These are phyloP conservation scores for Strobilomyces confusus DNA, from an alignment of 768 basidiomycete species.

Conservation along the genomic window DNA sequence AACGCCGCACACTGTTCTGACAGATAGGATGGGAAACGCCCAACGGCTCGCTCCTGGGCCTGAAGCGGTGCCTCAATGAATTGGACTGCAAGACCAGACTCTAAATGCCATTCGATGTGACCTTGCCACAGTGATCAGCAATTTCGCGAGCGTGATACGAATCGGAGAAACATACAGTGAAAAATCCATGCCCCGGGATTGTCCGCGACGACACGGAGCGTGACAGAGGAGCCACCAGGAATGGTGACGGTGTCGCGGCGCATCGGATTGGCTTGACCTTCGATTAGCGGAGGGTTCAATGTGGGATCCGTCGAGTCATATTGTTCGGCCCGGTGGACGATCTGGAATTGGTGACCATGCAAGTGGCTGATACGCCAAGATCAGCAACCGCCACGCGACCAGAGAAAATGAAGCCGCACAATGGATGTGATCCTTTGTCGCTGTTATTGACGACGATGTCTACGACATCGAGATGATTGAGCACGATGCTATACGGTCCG, in stretches of 20 bases:
- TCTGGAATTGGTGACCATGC: conserved; percentile 84
- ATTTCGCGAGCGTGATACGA: not conserved
- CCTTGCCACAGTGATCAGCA: conserved; percentile 35
- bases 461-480: conserved; percentile 71
- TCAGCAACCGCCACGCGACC: not conserved
- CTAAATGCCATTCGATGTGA: conserved; percentile 85
- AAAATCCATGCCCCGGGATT: conserved; percentile 92
- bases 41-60: conserved; percentile 50
- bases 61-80: conserved; percentile 78
- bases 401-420: conserved; percentile 44
- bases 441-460: conserved; percentile 74
- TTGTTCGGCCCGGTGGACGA: conserved; percentile 68
- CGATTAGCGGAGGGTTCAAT: conserved; percentile 76
- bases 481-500: conserved; percentile 71
- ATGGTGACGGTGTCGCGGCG: conserved; percentile 88
- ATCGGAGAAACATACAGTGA: conserved; percentile 53
- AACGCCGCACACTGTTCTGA: conserved; percentile 70
- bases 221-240: conserved; percentile 61
- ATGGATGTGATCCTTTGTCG: conserved; percentile 78
- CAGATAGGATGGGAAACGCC: conserved; percentile 52
- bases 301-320: conserved; percentile 69
- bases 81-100: conserved; percentile 79
- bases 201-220: conserved; percentile 78
- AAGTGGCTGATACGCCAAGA: conserved; percentile 59
- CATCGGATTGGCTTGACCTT: conserved; percentile 82